Conservation (phyloP, 306 rosid species). For the Arachis stenosperma region DNA sequence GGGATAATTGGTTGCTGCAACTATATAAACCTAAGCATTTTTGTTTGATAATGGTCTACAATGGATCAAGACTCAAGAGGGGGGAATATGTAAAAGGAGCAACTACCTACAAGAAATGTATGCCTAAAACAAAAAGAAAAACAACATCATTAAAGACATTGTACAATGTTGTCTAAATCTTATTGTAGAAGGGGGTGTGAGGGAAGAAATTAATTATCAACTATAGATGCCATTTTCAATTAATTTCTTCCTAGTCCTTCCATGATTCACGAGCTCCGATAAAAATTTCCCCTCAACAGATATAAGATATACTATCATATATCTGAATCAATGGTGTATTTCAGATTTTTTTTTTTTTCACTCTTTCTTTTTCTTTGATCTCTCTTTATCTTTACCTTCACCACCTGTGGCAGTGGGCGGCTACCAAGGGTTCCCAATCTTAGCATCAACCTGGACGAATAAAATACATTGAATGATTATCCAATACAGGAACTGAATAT, state of each 20-base stretch:
- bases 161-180: slow-evolving; percentile 33
- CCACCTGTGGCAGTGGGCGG: neutral
- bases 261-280: slow-evolving; percentile 44
- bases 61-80: neutral
- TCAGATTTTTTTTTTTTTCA: slow-evolving; percentile 10
- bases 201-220: slow-evolving; percentile 34
- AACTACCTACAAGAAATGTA: slow-evolving; percentile 26
- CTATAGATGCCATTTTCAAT: slow-evolving; percentile 5
- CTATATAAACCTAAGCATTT: neutral
- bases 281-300: slow-evolving; percentile 31
- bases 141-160: slow-evolving; percentile 14
- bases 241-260: slow-evolving; percentile 36
- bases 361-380: neutral
- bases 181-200: slow-evolving; percentile 17
- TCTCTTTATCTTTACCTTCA: slow-evolving; percentile 25
- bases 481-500: slow-evolving; percentile 6
- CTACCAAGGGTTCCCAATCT: slow-evolving; percentile 47
- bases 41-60: slow-evolving; percentile 31
- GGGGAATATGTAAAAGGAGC: slow-evolving; percentile 3
- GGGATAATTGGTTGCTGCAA: neutral
- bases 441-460: slow-evolving; percentile 58
- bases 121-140: slow-evolving; percentile 27
- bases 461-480: slow-evolving; percentile 13
- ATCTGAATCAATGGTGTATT: slow-evolving; percentile 35
- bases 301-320: slow-evolving; percentile 14